Evolutionary conservation across 148 eudicot species (phyloP).

Genomic region (Gaultheria prostrata): DNA sequence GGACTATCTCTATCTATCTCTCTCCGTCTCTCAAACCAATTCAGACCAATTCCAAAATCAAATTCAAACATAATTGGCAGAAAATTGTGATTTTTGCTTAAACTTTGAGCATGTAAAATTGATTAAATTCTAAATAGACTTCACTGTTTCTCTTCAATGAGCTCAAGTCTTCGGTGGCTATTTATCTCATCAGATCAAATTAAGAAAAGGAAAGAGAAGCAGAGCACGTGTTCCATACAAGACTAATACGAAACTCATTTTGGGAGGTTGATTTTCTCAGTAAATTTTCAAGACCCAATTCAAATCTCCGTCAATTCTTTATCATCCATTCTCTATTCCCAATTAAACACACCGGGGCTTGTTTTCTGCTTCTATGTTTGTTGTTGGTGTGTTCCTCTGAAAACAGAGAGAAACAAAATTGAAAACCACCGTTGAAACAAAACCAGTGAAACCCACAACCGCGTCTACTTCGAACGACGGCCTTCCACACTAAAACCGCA

Average conservation of each 20-base stretch:
- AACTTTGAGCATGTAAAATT: no score
- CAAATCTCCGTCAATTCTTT: background rate
- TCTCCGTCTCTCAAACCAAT: no score
- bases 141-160: background rate
- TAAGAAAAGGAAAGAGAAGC: background rate
- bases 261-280: background rate
- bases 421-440: no score
- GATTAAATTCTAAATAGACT: background rate
- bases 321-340: background rate
- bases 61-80: no score
- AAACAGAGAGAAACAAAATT: no score
- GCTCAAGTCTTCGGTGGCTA: background rate
- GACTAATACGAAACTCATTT: background rate
- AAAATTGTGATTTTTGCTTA: no score
- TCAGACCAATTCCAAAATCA: no score
- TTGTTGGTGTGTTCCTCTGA: constrained; percentile 6
- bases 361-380: background rate
- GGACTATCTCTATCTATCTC: no score
- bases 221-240: background rate
- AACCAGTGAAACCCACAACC: no score
- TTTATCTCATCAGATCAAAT: background rate
- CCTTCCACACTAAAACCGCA: no score
- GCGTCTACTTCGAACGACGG: no score
- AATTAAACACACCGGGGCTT: background rate
- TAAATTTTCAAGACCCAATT: background rate